Percentiles rank a stretch among this genome's conserved stretches.
Conservation (phyloP, 352 stramenopile species). For the Phytophthora pluvialis region DNA sequence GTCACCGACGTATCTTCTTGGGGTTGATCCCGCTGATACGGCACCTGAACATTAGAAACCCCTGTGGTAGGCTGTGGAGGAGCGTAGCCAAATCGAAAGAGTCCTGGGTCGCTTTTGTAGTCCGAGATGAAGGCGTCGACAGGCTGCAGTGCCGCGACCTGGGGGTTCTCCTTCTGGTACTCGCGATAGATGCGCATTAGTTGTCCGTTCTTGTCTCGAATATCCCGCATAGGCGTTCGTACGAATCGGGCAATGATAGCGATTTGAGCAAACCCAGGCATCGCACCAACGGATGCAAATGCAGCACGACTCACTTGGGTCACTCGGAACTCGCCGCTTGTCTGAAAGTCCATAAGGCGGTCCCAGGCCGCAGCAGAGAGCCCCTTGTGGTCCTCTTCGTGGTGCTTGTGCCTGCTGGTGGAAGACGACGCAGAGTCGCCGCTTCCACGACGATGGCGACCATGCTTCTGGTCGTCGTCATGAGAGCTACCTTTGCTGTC, state of each 20-base stretch:
- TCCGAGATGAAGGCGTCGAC: slow-evolving; percentile 57
- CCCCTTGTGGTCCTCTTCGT: slow-evolving; percentile 55
- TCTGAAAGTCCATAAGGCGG: slow-evolving; percentile 79
- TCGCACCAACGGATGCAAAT: slow-evolving; percentile 64
- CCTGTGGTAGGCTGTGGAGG: slow-evolving; percentile 63
- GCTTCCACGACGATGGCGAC: slow-evolving; percentile 35
- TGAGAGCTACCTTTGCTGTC: slow-evolving; percentile 19
- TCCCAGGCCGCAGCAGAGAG: slow-evolving; percentile 73
- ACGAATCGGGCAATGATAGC: slow-evolving; percentile 74
- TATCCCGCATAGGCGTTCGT: slow-evolving; percentile 58
- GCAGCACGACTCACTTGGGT: slow-evolving; percentile 78
- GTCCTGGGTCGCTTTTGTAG: slow-evolving; percentile 47
- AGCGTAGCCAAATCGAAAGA: slow-evolving; percentile 78
- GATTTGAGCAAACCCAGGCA: slow-evolving; percentile 83
- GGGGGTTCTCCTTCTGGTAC: slow-evolving; percentile 79
- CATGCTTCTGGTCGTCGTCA: slow-evolving; percentile 26
- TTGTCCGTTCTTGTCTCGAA: slow-evolving; percentile 83
- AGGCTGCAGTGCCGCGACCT: slow-evolving; percentile 52
- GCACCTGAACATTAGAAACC: slow-evolving; percentile 55
- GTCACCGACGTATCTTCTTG: slow-evolving; percentile 24
- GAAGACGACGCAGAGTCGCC: slow-evolving; percentile 28
- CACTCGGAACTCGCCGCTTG: slow-evolving; percentile 60
- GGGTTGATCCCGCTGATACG: slow-evolving; percentile 52
- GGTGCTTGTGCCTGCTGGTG: slow-evolving; percentile 29
- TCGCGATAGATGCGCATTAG: slow-evolving; percentile 76